Conservation (phyloP, 768 basidiomycete genomes). For the Trametes gibbosa region DNA sequence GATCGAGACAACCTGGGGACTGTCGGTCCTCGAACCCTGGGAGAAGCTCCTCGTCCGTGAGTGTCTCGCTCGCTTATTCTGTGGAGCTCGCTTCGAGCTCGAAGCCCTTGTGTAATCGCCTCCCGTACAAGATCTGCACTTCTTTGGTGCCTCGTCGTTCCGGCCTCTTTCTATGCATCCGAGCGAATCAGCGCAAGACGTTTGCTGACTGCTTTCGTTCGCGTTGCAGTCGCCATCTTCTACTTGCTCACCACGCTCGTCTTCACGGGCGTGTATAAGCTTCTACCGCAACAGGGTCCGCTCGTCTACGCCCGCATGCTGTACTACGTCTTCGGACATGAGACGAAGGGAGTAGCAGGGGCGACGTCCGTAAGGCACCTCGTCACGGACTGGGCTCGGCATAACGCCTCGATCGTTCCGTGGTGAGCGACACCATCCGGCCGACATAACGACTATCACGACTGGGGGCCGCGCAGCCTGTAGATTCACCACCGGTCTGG, state of each 20-base stretch:
- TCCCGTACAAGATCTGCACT: background rate
- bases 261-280: conserved; percentile 49
- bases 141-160: background rate
- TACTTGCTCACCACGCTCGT: conserved; percentile 42
- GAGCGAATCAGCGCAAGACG: too few relatives aligned
- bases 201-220: background rate
- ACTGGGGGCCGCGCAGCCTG: too few relatives aligned
- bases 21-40: conserved; percentile 65
- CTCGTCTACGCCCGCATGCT: conserved; percentile 48
- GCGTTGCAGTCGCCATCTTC: conserved; percentile 38
- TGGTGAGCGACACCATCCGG: background rate
- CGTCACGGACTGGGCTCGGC: conserved; percentile 4
- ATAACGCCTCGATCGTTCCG: background rate
- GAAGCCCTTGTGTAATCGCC: background rate
- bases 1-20: conserved; percentile 58
- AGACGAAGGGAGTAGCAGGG: conserved; percentile 19
- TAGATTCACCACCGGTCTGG: background rate
- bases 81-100: background rate
- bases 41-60: conserved; percentile 60
- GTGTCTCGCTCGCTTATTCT: conserved; percentile 26
- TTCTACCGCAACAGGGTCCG: conserved; percentile 52
- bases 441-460: background rate
- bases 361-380: background rate
- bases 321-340: conserved; percentile 61
- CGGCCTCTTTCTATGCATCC: background rate